Base-by-base conservation (phyloP, 2,329 filamentous ascomycete species). In the Fusarium domesticum region DNA sequence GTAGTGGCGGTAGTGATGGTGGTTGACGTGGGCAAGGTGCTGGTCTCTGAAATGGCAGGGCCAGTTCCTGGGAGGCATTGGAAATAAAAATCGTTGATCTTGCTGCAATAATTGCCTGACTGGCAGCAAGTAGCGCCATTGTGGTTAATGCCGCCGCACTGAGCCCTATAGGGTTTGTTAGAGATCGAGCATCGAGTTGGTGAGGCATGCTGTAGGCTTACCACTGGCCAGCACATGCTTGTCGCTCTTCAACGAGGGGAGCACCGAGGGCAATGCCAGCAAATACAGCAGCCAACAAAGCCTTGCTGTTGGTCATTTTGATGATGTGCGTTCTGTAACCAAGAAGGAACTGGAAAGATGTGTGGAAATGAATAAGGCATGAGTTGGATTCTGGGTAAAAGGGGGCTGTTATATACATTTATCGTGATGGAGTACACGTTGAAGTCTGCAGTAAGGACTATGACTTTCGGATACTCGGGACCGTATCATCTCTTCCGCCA, bases 91-190 rank as follows among this genome's bases (percentile, higher is more conserved):
- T 58, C 56, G 17, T 58, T 58, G 35, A 58, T 8, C 49, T 57
- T 59, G 40, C 48, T 56, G 38, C 56, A 58, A 19, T 43, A 43
- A 28, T 46, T 57, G 11, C 56, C 56, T 6, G 47, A 30, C 19
- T 46, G 53, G 45, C 73, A 76, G 63, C 70, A 74, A 2, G 70
- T 73, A n/a, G 70, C 52, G 17, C 73, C 74, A 14, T 48, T 57
- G 63, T 63, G 76, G 42, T 62, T 65, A n/a, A 51, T 64, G n/a
- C 73, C 73, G 44, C 73, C 73, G 33, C 73, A 76, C 46, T 75
- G 73, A 17, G 51, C 44, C 59, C 59, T 61, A 55, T 61, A 4
- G 65, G 18, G 1, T 3, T 3, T 35, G 34, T 57, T 0, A 57
- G 45, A 17, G 7, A 17, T 7, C 6, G 2, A 11, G 6, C 6